Evolutionary conservation across 805 yeast species (phyloP).

Genomic region (Clavispora santaluciae): DNA sequence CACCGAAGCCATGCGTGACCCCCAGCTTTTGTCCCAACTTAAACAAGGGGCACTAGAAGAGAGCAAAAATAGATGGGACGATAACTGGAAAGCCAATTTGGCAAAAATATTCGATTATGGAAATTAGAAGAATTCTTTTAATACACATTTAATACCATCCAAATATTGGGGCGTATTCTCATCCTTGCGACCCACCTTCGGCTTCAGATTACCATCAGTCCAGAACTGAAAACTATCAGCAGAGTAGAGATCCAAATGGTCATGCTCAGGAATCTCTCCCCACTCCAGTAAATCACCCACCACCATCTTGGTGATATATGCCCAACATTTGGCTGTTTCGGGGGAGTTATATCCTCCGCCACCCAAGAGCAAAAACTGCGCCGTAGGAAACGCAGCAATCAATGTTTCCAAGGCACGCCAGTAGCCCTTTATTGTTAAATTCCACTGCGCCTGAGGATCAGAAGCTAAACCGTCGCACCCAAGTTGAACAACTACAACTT

Average conservation of each 20-base stretch:
- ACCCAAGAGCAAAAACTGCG: slow-evolving; percentile 52
- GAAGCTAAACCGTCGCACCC: slow-evolving; percentile 74
- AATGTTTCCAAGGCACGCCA: slow-evolving; percentile 29
- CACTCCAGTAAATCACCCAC: slow-evolving; percentile 24
- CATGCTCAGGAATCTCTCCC: slow-evolving; percentile 51
- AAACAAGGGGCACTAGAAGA: slow-evolving; percentile 72
- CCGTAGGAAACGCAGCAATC: slow-evolving; percentile 11
- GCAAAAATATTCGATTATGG: slow-evolving; percentile 25
- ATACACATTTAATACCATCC: slow-evolving; percentile 18
- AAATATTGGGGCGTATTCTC: slow-evolving; percentile 22
- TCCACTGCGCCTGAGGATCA: slow-evolving; percentile 67
- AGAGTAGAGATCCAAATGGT: slow-evolving; percentile 36
- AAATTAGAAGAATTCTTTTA: neutral
- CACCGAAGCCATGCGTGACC: slow-evolving; percentile 23
- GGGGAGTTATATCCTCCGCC: slow-evolving; percentile 74
- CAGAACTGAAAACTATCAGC: slow-evolving; percentile 47
- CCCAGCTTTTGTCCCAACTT: slow-evolving; percentile 34
- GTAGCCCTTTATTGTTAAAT: slow-evolving; percentile 51
- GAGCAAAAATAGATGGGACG: slow-evolving; percentile 65
- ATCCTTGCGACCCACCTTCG: slow-evolving; percentile 24
- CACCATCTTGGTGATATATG: slow-evolving; percentile 32
- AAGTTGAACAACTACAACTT: slow-evolving; percentile 56
- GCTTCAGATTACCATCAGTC: slow-evolving; percentile 27
- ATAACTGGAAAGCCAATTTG: slow-evolving; percentile 58
- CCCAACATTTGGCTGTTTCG: slow-evolving; percentile 61